These are phyloP conservation scores for Aspergillus incahuasiensis DNA, from an alignment of 495 filamentous ascomycete species.

Conservation along the genomic window DNA sequence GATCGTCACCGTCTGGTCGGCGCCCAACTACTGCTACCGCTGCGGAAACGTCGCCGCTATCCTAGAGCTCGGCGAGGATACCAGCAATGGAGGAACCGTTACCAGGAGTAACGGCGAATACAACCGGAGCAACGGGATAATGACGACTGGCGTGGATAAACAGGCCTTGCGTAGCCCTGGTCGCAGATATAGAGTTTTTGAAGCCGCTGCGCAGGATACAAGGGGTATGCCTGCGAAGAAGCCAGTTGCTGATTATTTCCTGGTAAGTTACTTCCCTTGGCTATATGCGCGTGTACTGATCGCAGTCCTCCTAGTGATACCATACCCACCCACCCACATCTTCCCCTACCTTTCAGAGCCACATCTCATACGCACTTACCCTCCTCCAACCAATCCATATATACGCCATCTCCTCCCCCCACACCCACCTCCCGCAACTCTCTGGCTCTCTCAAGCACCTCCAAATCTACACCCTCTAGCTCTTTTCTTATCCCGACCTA, in stretches of 20 bases:
- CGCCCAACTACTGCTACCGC: conserved; percentile 97
- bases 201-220: conserved; percentile 93
- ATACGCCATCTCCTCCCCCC: conserved; percentile 10
- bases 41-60: conserved; percentile 97
- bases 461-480: neutral
- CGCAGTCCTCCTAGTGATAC: conserved; percentile 17
- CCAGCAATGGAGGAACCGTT: conserved; percentile 67
- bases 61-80: conserved; percentile 85
- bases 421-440: neutral
- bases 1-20: conserved; percentile 96
- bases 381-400: too few species aligned
- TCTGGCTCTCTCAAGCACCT: neutral
- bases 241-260: conserved; percentile 94
- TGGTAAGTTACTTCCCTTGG: conserved; percentile 52
- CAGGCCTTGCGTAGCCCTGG: conserved; percentile 64
- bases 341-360: neutral
- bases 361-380: neutral
- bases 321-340: neutral
- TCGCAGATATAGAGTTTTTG: conserved; percentile 90
- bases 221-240: conserved; percentile 99
- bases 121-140: conserved; percentile 49
- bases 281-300: neutral
- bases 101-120: conserved; percentile 77
- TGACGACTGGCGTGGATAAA: conserved; percentile 28
- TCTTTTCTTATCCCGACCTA: neutral